These are phyloP conservation scores for Thermothelomyces thermophilus DNA, from an alignment of 2,329 filamentous ascomycete genomes.

Conservation along the genomic window DNA sequence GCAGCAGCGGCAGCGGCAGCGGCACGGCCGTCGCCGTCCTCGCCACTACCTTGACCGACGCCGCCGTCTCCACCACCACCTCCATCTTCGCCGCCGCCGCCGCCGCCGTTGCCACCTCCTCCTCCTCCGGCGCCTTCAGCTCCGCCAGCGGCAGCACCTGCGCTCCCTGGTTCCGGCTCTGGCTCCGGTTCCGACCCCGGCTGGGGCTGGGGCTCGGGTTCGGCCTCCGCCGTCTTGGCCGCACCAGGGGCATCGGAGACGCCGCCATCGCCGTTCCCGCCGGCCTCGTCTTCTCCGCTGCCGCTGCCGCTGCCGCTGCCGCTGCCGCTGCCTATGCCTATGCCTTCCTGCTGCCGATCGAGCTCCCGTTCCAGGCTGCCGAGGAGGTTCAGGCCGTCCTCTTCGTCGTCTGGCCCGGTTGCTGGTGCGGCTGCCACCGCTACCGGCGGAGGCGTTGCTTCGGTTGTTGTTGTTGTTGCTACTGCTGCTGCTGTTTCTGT, in stretches of 20 bases:
- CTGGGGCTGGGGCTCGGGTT: no score
- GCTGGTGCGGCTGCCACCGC: not conserved
- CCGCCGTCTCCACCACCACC: not conserved
- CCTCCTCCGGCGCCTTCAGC: not conserved
- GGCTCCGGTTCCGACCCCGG: not conserved
- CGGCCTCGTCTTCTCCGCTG: not conserved
- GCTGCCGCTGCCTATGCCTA: conserved; percentile 4
- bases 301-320: not conserved
- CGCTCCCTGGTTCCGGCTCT: no score
- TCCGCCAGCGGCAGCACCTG: not conserved
- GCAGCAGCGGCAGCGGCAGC: not conserved
- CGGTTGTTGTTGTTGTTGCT: not conserved
- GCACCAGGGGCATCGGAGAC: not conserved
- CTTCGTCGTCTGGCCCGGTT: conserved; percentile 23
- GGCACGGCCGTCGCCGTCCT: not conserved
- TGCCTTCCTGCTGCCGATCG: conserved; percentile 29
- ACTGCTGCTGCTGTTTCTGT: not conserved
- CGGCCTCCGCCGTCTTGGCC: not conserved
- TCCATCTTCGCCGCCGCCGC: not conserved
- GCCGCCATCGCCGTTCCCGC: not conserved
- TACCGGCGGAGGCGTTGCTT: not conserved
- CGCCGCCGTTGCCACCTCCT: not conserved
- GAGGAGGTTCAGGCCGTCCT: conserved; percentile 38
- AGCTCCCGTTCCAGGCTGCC: conserved; percentile 41
- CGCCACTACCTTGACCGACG: not conserved